phyloP scores from a whole-genome alignment of 1,284 basidiomycete genomes.

The Sanghuangporus baumii region DNA sequence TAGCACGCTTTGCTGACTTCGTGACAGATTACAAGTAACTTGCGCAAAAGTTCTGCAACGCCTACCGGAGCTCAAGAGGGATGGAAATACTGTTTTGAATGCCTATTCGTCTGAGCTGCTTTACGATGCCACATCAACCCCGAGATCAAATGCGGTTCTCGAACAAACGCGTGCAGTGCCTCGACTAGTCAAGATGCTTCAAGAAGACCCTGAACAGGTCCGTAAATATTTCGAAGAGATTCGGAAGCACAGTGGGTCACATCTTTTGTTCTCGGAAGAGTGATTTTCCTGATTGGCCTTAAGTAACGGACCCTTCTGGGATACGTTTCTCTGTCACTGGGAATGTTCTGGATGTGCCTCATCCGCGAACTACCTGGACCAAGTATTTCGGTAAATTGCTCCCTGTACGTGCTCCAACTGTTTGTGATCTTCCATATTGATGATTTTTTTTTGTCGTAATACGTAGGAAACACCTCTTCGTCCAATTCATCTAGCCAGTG shows the following conservation, averaged over 20 bases:
- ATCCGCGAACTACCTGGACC: constrained; percentile 69
- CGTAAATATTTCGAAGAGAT: constrained; percentile 73
- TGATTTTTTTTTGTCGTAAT: constrained; percentile 16
- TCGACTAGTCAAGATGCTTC: constrained; percentile 65
- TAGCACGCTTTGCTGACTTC: not conserved
- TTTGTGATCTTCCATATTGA: not conserved
- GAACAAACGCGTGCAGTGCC: constrained; percentile 80
- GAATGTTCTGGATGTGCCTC: constrained; percentile 67
- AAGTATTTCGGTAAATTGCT: constrained; percentile 62
- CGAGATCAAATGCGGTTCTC: constrained; percentile 67
- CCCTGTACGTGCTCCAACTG: constrained; percentile 40
- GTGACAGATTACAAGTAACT: constrained; percentile 70
- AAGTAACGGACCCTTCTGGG: constrained; percentile 77
- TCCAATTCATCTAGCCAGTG: constrained; percentile 62
- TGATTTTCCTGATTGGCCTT: constrained; percentile 7
- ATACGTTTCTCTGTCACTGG: constrained; percentile 88
- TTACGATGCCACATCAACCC: constrained; percentile 70
- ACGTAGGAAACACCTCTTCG: constrained; percentile 51
- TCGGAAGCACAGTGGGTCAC: constrained; percentile 55
- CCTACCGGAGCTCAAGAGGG: constrained; percentile 91
- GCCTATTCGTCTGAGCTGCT: constrained; percentile 70
- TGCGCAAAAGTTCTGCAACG: constrained; percentile 89
- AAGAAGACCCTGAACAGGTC: constrained; percentile 69
- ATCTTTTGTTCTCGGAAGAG: not conserved
- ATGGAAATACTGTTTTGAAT: constrained; percentile 76